Base-by-base conservation (phyloP, 352 stramenopile genomes). In the Pythium dissotocum region DNA sequence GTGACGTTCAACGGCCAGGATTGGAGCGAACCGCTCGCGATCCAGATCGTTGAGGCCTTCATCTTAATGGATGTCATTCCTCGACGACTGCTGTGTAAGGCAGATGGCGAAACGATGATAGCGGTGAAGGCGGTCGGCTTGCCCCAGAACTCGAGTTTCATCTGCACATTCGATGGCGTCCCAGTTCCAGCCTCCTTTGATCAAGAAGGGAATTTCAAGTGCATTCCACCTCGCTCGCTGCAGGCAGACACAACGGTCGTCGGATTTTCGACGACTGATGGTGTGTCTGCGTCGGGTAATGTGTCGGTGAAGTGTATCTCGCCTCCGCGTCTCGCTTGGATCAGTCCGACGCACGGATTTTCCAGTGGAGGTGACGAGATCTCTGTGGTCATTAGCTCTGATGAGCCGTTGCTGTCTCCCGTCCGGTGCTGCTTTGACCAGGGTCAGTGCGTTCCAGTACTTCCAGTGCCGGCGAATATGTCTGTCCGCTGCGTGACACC, bases 1-100 rank as follows among this genome's bases (percentile, higher is more conserved):
- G 55, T 73, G 4, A 61, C 60, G 4, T 24, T 69, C 14, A 73
- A 73, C 40, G 36, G n/a, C 4, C 67, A 73, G 55, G 67, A 73
- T 35, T 73, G 67, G 67, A 73, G 67, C 46, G 28, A 65, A 9
- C 36, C 35, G 24, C 7, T 71, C 0, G 32, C 12, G 14, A 12
- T 71, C 0, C 6, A 28, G 0, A 28, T 72, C 12, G 53, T 38
- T 1, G 44, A 58, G 0, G 40, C 40, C 14, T 72, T 72, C 28
- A 6, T 21, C 8, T 2, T 63, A 0, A 4, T 26, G 18, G 7
- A 51, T 6, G 57, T 38, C 4, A 1, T 14, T 33, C 55, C 55
- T 9, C 9, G 21, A n/a, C 7, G 6, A 32, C 32, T 61, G 55
- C 2, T 33, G 4, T 61, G 33, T 8, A 9, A 14, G 10, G 16